Evolutionary conservation across 2,329 filamentous ascomycete species (phyloP), one percentile per base, ranked within the genome.

Genomic region (Clonostachys rosea): DNA sequence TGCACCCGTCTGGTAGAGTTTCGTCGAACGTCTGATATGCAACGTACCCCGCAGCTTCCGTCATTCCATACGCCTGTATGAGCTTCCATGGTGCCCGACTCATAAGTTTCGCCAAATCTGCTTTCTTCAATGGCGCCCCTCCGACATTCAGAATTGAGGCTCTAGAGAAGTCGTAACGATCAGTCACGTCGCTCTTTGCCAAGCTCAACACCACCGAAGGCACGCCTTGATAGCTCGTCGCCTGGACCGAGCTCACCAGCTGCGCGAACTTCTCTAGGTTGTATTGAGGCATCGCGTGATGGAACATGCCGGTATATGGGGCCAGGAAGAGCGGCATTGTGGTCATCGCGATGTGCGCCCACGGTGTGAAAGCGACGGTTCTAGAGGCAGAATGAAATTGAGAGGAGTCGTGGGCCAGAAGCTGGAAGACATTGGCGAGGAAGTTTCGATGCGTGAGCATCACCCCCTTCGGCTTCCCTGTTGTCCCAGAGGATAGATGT

Each of bases 381-480:
- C 63, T 56, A 2, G 56, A 62, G 5, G 49, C 59, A 1, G 64
- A 54, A 44, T 64, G 54, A 51, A 70, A 69, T 39, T 66, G 63
- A 8, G 53, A 51, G 7, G 53, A 53, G 47, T 70, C 68, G 34
- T 68, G 63, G 0, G 59, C 52, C 10, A 66, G 52, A n/a, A 71
- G 66, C 39, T 71, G 68, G 18, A 52, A 42, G 3, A 59, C 77
- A 59, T 91, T 91, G 51, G 86, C 75, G 39, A 90, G 77, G 58
- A 89, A 89, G 55, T 88, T 86, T 49, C 71, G 69, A 63, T 94
- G 89, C 16, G 81, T 81, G 52, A 92, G 85, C 64, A 86, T 81
- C 11, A 94, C 89, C 13, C 89, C 89, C 60, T 94, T 94, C 11
- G 89, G 87, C 4, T 89, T 74, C 4, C 89, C 89, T 0, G 89